Conservation (phyloP, 352 stramenopile genomes). For the Globisporangium spinosum region DNA sequence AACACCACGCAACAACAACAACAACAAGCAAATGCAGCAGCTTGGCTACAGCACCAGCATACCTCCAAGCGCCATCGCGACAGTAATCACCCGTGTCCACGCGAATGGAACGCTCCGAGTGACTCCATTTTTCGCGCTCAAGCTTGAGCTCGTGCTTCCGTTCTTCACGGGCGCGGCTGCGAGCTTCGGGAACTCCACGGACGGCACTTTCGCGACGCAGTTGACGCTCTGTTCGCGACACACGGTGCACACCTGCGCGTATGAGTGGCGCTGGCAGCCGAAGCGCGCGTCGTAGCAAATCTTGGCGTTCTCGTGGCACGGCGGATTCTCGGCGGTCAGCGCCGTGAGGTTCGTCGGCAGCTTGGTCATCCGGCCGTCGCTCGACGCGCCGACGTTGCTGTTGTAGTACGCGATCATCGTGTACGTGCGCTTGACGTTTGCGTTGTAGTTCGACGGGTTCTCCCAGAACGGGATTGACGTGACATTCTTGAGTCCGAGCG, state of each 20-base stretch:
- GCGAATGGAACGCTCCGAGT: neutral
- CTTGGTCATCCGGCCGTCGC: constrained; percentile 34
- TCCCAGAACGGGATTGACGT: constrained; percentile 56
- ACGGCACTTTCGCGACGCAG: constrained; percentile 35
- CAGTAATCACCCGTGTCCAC: neutral
- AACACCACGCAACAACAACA: neutral
- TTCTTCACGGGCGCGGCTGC: constrained; percentile 26
- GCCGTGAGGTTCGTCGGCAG: constrained; percentile 39
- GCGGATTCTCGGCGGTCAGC: constrained; percentile 44
- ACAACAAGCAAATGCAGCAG: neutral
- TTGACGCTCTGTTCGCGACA: constrained; percentile 35
- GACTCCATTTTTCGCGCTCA: neutral
- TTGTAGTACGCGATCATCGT: constrained; percentile 63
- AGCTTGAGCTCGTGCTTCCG: constrained; percentile 7
- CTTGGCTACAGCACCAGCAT: neutral
- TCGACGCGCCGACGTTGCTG: constrained; percentile 16
- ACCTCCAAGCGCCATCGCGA: neutral
- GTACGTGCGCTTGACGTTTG: constrained; percentile 47
- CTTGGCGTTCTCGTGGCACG: constrained; percentile 58
- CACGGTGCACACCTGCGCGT: constrained; percentile 59
- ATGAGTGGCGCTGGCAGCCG: constrained; percentile 53
- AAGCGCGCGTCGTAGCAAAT: constrained; percentile 46
- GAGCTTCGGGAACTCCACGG: constrained; percentile 46
- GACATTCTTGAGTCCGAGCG: constrained; percentile 43
- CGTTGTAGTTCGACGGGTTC: constrained; percentile 40